phyloP scores from a whole-genome alignment of 2,329 filamentous ascomycete genomes.

The Aureobasidium sp. region DNA sequence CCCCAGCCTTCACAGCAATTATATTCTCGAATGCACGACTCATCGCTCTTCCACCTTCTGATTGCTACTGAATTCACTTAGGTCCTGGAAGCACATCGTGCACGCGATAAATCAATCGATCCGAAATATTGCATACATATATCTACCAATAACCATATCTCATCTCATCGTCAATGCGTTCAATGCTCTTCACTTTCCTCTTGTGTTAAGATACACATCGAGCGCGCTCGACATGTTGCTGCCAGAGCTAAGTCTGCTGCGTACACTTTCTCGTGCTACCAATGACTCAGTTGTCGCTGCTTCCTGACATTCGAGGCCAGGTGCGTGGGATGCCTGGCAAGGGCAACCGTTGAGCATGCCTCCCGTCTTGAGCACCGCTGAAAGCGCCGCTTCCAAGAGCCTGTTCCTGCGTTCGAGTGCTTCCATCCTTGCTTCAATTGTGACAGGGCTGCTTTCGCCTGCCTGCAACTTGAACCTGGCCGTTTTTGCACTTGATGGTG shows the following conservation, averaged over 20 bases:
- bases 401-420: constrained; percentile 35
- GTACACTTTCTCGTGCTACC: constrained; percentile 20
- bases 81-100: background rate
- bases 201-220: constrained; percentile 32
- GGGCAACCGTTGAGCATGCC: constrained; percentile 28
- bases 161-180: background rate
- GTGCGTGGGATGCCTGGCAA: constrained; percentile 14
- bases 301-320: constrained; percentile 1
- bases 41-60: background rate
- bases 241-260: constrained; percentile 21
- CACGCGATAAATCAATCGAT: background rate
- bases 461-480: constrained; percentile 2
- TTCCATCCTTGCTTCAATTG: constrained; percentile 30
- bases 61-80: background rate
- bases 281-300: background rate
- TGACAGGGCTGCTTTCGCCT: constrained; percentile 3
- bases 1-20: background rate
- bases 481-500: constrained; percentile 16
- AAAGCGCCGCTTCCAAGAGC: constrained; percentile 34
- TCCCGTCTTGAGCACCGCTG: constrained; percentile 34
- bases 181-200: constrained; percentile 12
- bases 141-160: background rate
- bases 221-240: constrained; percentile 29
- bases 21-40: background rate
- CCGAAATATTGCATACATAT: constrained; percentile 8